phyloP scores from a whole-genome alignment of 495 filamentous ascomycete species.

The Articulospora tetracladia region DNA sequence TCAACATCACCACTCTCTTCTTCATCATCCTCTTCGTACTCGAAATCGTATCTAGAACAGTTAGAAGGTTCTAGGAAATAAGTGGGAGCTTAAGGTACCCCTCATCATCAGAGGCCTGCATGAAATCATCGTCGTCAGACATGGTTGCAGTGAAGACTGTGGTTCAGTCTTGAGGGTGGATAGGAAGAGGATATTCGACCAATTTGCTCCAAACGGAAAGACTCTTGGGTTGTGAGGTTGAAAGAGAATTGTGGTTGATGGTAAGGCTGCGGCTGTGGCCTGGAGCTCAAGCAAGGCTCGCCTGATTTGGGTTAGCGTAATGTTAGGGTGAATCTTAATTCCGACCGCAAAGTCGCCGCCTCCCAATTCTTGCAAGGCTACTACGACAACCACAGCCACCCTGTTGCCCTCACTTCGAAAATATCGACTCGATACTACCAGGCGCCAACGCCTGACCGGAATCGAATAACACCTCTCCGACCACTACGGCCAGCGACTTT shows the following conservation, averaged over 20 bases:
- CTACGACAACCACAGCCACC: background rate
- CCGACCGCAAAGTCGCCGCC: background rate
- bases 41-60: slow-evolving; percentile 78
- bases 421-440: too few relatives aligned
- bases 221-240: background rate
- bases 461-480: background rate
- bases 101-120: slow-evolving; percentile 96
- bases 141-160: slow-evolving; percentile 40
- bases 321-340: background rate
- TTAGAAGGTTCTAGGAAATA: slow-evolving; percentile 10
- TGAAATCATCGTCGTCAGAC: slow-evolving; percentile 87
- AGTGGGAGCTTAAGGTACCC: slow-evolving; percentile 44
- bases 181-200: background rate
- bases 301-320: background rate
- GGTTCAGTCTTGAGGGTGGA: background rate
- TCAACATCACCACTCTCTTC: slow-evolving; percentile 86
- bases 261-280: background rate
- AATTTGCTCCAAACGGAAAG: background rate
- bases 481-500: background rate
- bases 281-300: slow-evolving; percentile 1
- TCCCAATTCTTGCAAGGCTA: background rate
- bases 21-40: slow-evolving; percentile 89
- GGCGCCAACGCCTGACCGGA: background rate
- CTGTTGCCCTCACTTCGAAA: too few relatives aligned
- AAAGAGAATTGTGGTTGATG: background rate